Base-by-base conservation (phyloP, 2,329 filamentous ascomycete genomes). In the Curvularia sp. region DNA sequence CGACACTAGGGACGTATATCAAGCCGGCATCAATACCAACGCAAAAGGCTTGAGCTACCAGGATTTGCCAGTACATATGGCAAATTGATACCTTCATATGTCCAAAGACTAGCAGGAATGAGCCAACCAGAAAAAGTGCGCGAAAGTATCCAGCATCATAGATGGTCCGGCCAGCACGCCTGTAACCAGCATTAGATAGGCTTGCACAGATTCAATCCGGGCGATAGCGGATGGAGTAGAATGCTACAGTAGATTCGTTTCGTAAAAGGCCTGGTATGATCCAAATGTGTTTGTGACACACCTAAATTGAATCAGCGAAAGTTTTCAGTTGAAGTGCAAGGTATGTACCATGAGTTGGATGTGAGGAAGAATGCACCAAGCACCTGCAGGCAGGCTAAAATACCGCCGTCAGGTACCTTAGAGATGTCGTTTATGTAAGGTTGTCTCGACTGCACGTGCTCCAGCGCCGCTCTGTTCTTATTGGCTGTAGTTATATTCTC, bases 21-120 rank as follows among this genome's bases (percentile, higher is more conserved):
- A 66, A 71, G 1, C 81, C 81, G 0, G 75, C 73, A 22, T 82
- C 82, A 9, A 81, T 72, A 24, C 82, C 81, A 43, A 82, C 77
- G 62, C 79, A 81, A 51, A 84, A 74, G 0, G 77, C 82, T 63
- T 84, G 82, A 2, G 81, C 76, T 15, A 84, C 78, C 9, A 84
- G 70, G 12, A 83, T 77, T 62, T 84, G 81, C 75, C 78, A 84
- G 75, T 82, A 84, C 50, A 73, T 62, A 3, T 69, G 75, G 58
- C 80, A 81, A 7, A 84, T 70, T 31, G 77, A 80, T 1, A 83
- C 70, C 81, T 83, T 83, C 81, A 84, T 83, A 49, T 81, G 77
- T 4, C 82, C 82, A 31, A 83, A 75, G 5, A 83, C 79, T 5
- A 82, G 69, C 44, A 83, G 61, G 55, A 83, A 71, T 5, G 76